Conservation (phyloP, 208 protist genomes). For the Trypanosomatidae sp. region DNA sequence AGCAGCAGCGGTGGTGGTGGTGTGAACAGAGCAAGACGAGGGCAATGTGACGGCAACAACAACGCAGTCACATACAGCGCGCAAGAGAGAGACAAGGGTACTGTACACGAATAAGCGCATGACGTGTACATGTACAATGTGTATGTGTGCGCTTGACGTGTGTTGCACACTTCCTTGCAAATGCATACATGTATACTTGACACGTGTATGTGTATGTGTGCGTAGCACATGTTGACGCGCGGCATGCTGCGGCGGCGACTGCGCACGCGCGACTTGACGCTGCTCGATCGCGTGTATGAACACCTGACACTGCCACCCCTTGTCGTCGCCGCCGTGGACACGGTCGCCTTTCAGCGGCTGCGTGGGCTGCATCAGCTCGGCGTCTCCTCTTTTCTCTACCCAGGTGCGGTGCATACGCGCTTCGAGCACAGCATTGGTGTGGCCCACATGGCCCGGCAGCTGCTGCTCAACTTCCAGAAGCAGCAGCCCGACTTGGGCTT, state of each 20-base stretch:
- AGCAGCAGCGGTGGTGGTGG: not conserved
- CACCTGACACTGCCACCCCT: conserved; percentile 83
- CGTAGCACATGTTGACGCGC: not conserved
- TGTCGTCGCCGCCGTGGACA: conserved; percentile 88
- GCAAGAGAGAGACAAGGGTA: no score
- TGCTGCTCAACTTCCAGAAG: conserved; percentile 59
- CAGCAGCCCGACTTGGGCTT: conserved; percentile 90
- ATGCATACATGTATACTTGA: no score
- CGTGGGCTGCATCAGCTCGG: conserved; percentile 93
- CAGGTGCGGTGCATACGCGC: conserved; percentile 90
- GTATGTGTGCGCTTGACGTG: no score
- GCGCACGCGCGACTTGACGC: conserved; percentile 27
- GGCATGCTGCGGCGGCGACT: not conserved
- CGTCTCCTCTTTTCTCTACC: conserved; percentile 88
- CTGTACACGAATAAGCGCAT: no score
- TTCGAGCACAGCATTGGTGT: conserved; percentile 96
- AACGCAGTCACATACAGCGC: not conserved
- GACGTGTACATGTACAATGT: no score
- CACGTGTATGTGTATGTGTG: no score
- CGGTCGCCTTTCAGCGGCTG: conserved; percentile 92
- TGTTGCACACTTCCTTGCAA: no score
- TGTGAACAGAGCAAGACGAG: conserved; percentile 2
- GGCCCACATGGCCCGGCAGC: conserved; percentile 78
- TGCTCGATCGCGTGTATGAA: conserved; percentile 91
- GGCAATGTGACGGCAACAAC: not conserved